A percentile compares a stretch with the other conserved stretches of the same genome.
These are phyloP conservation scores for Lachancea fermentati DNA, from an alignment of 805 yeast species.

Conservation along the genomic window DNA sequence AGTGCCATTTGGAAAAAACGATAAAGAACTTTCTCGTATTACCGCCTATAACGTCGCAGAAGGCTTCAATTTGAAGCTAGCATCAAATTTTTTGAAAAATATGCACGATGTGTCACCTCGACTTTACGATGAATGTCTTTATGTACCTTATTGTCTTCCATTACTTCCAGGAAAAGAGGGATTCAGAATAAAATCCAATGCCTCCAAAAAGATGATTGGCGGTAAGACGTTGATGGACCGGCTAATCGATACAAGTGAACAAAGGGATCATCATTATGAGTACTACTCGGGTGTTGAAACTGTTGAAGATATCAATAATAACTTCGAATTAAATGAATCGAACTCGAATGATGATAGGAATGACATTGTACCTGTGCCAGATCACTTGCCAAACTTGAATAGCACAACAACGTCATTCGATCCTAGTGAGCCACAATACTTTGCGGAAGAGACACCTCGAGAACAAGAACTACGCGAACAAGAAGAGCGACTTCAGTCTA, in stretches of 20 bases:
- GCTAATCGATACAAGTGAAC: conserved; percentile 74
- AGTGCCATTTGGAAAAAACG: conserved; percentile 40
- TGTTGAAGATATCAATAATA: conserved; percentile 47
- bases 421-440: conserved; percentile 90
- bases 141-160: conserved; percentile 85
- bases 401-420: conserved; percentile 55
- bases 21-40: conserved; percentile 64
- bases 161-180: conserved; percentile 79
- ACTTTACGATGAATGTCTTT: conserved; percentile 86
- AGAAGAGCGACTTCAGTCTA: conserved; percentile 8
- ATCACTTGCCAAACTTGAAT: conserved; percentile 24
- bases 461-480: conserved; percentile 8
- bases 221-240: conserved; percentile 58
- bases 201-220: conserved; percentile 34
- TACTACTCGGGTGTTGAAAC: conserved; percentile 74
- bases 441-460: conserved; percentile 42
- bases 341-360: conserved; percentile 15
- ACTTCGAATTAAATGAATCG: conserved; percentile 33
- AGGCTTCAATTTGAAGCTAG: conserved; percentile 59
- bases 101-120: conserved; percentile 83
- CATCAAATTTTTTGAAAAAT: conserved; percentile 57
- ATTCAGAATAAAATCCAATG: conserved; percentile 65
- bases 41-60: conserved; percentile 92
- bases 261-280: conserved; percentile 86
- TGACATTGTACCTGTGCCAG: conserved; percentile 20